Percentiles rank a stretch among this genome's conserved stretches.
Evolutionary conservation across 371 early-diverging fungal genomes (phyloP).

Genomic region (Cokeromyces recurvatus): DNA sequence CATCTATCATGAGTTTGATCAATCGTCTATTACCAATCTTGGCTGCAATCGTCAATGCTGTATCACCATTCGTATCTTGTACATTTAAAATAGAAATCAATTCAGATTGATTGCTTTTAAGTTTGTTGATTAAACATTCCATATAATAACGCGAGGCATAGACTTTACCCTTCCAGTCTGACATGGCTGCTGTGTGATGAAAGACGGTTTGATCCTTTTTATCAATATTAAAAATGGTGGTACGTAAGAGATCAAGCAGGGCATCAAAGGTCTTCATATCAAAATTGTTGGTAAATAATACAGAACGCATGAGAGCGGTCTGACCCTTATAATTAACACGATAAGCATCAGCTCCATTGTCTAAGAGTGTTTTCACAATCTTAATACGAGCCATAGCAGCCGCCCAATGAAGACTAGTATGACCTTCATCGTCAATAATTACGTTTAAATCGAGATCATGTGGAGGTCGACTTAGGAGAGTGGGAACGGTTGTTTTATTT

Average conservation of each 20-base stretch:
- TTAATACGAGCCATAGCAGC: constrained; percentile 84
- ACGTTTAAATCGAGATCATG: constrained; percentile 75
- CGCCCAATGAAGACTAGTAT: constrained; percentile 95
- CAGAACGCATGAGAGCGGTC: constrained; percentile 87
- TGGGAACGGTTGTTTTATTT: constrained; percentile 44
- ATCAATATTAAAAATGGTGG: constrained; percentile 77
- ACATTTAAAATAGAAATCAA: constrained; percentile 73
- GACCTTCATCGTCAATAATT: constrained; percentile 90
- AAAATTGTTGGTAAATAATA: constrained; percentile 84
- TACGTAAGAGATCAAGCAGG: constrained; percentile 70
- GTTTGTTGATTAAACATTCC: constrained; percentile 73
- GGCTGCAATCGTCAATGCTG: constrained; percentile 85
- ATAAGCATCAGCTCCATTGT: constrained; percentile 70
- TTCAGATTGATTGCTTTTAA: constrained; percentile 52
- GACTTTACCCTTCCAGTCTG: constrained; percentile 70
- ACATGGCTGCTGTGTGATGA: constrained; percentile 86
- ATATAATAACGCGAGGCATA: constrained; percentile 83
- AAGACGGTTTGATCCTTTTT: constrained; percentile 82
- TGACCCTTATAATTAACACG: constrained; percentile 81
- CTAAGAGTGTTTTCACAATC: constrained; percentile 69
- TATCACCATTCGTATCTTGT: constrained; percentile 86
- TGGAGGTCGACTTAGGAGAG: constrained; percentile 48
- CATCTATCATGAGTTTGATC: constrained; percentile 71
- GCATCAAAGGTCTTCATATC: constrained; percentile 78
- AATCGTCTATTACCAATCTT: constrained; percentile 68